These are phyloP conservation scores for Circinella minor DNA, from an alignment of 371 early-diverging fungal genomes.

Conservation along the genomic window DNA sequence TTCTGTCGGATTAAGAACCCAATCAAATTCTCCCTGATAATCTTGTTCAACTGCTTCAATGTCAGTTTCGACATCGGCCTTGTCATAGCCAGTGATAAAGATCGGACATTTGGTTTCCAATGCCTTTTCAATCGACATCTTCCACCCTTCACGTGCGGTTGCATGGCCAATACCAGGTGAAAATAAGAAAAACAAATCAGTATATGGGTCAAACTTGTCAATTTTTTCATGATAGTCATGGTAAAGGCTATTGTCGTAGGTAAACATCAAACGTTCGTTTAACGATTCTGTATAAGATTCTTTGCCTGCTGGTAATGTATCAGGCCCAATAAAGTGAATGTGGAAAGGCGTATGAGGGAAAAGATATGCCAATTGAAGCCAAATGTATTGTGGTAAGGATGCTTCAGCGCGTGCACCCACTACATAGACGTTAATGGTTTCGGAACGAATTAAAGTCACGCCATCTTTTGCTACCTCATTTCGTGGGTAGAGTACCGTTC, in stretches of 20 bases:
- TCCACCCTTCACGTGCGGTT: slow-evolving; percentile 70
- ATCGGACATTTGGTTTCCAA: slow-evolving; percentile 84
- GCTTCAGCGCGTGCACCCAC: slow-evolving; percentile 84
- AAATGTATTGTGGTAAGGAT: slow-evolving; percentile 78
- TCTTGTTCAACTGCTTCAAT: slow-evolving; percentile 65
- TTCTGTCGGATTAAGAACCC: slow-evolving; percentile 73
- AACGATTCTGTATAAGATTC: slow-evolving; percentile 48
- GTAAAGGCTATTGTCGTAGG: slow-evolving; percentile 51
- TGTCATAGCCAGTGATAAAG: slow-evolving; percentile 81
- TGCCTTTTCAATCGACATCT: slow-evolving; percentile 68
- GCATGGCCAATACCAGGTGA: slow-evolving; percentile 80
- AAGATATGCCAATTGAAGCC: slow-evolving; percentile 77
- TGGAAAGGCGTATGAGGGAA: slow-evolving; percentile 82
- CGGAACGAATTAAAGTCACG: slow-evolving; percentile 47
- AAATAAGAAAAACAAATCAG: slow-evolving; percentile 83
- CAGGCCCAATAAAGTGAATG: slow-evolving; percentile 85
- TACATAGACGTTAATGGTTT: slow-evolving; percentile 74
- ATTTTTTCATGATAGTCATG: slow-evolving; percentile 55
- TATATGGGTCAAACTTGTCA: slow-evolving; percentile 77
- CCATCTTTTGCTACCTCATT: slow-evolving; percentile 55
- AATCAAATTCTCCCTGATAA: slow-evolving; percentile 71
- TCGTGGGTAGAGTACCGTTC: slow-evolving; percentile 68
- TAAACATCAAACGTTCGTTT: slow-evolving; percentile 56
- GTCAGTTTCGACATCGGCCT: slow-evolving; percentile 70
- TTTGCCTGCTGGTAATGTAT: slow-evolving; percentile 66